These are phyloP conservation scores for Globisporangium barbulae DNA, from an alignment of 352 stramenopile genomes.

Conservation along the genomic window DNA sequence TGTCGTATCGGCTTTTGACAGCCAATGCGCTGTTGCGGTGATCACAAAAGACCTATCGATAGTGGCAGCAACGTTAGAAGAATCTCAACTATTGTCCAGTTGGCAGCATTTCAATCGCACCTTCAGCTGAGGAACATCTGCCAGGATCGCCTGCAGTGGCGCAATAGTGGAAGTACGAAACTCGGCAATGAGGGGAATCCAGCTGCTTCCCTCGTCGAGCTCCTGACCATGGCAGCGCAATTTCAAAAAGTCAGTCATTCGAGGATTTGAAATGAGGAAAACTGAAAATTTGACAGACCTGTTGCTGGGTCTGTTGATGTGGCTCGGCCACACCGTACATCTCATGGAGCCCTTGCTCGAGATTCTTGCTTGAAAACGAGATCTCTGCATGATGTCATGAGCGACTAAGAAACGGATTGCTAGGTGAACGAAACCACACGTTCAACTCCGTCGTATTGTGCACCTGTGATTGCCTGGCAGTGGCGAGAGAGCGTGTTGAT, in stretches of 20 bases:
- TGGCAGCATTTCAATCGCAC: slow-evolving; percentile 15
- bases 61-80: not conserved
- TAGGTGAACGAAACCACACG: not conserved
- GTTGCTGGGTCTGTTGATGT: not conserved
- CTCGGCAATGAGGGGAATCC: slow-evolving; percentile 33
- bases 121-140: slow-evolving; percentile 51
- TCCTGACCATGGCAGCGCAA: not conserved
- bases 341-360: slow-evolving; percentile 8
- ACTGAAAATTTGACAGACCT: not conserved
- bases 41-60: slow-evolving; percentile 47
- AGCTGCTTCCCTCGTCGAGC: slow-evolving; percentile 19
- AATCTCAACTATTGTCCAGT: not conserved
- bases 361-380: slow-evolving; percentile 22
- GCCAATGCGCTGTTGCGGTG: slow-evolving; percentile 58
- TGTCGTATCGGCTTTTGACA: slow-evolving; percentile 55
- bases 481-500: slow-evolving; percentile 50
- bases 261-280: not conserved
- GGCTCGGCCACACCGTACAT: slow-evolving; percentile 3
- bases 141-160: slow-evolving; percentile 56
- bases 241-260: no score
- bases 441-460: not conserved
- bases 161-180: slow-evolving; percentile 56
- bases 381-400: slow-evolving; percentile 13
- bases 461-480: slow-evolving; percentile 53
- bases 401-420: not conserved